Percentiles rank a stretch among this genome's conserved stretches.
phyloP scores from a whole-genome alignment of 169 alveolate species.

The Besnoitia besnoiti region DNA sequence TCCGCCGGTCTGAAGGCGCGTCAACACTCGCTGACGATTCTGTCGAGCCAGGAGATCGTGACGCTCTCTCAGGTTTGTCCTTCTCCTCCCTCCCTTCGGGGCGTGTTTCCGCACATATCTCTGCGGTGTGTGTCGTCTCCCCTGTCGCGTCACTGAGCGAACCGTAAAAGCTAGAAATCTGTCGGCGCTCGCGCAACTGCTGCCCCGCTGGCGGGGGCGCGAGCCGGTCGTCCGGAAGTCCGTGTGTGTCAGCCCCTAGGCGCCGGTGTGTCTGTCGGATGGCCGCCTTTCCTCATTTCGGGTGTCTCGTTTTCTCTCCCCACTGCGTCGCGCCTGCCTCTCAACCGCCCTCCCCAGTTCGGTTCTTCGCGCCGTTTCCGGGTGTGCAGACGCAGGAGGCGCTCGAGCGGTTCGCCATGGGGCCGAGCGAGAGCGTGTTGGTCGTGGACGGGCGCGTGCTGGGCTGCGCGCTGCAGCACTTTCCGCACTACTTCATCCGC shows the following conservation, averaged over 20 bases:
- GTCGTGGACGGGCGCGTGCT: slow-evolving; percentile 70
- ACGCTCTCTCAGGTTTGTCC: slow-evolving; percentile 45
- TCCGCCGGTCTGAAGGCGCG: slow-evolving; percentile 93
- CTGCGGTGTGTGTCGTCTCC: background rate
- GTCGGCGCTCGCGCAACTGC: too few relatives aligned
- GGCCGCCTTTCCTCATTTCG: background rate
- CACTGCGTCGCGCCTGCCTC: background rate
- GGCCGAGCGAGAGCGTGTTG: slow-evolving; percentile 63
- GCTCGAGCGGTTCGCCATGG: slow-evolving; percentile 60
- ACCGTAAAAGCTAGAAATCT: too few relatives aligned
- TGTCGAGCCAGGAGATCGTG: background rate
- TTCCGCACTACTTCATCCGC: slow-evolving; percentile 20
- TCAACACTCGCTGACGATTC: slow-evolving; percentile 37
- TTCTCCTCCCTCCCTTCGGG: background rate
- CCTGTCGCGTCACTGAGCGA: background rate
- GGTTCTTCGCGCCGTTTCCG: background rate
- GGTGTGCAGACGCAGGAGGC: slow-evolving; percentile 37
- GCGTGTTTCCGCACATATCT: background rate
- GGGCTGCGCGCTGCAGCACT: slow-evolving; percentile 41
- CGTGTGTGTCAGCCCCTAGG: too few relatives aligned
- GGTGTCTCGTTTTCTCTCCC: background rate
- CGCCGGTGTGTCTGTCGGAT: too few relatives aligned
- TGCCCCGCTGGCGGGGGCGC: too few relatives aligned
- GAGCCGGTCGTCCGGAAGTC: too few relatives aligned
- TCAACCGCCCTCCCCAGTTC: background rate